Evolutionary conservation across 768 basidiomycete species (phyloP), one percentile per base, ranked within the genome.

Genomic region (Arthromyces matolae): DNA sequence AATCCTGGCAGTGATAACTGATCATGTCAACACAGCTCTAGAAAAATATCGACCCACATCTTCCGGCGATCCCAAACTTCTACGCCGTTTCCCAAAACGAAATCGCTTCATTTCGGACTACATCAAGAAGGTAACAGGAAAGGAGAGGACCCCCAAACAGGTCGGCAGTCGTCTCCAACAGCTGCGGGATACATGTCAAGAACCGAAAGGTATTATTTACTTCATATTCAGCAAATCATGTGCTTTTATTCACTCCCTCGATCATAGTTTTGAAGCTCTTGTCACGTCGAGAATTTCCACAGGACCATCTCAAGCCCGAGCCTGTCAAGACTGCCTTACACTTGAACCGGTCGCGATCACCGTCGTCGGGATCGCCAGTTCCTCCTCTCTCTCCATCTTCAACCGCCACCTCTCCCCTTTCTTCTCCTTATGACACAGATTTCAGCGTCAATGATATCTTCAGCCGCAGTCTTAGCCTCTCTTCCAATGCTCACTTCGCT

Each of bases 91-190:
- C 61, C 84, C 84, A 13, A 79, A 75, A 61, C 77, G 84, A 42
- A 86, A 86, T 65, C 76, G 76, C 32, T 82, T 74, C 63, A 81
- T 85, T 55, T 78, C 84, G 38, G 73, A 83, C 50, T 75, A 81
- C 62, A 83, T 86, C 60, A 73, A 72, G 58, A 62, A 67, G 16
- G 64, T 63, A 18, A 85, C 84, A 3, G 79, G 81, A 6, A 71
- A 75, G 54, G 64, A 65, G 20, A 71, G 84, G 55, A 81, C 84
- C 12, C 69, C 83, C 18, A 85, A 85, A 61, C 83, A 85, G 61
- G 83, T 86, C 41, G 83, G 84, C 27, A 83, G 80, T 58, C 77
- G 84, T 36, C 69, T 86, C 34, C 84, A 86, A 57, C 83, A 85
- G 55, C 69, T 86, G 37, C 69, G 81, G 52, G 83, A 86, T 58